Evolutionary conservation across 805 yeast species (phyloP), one percentile per base, ranked within the genome.

Genomic region (Metschnikowia lochheadii): DNA sequence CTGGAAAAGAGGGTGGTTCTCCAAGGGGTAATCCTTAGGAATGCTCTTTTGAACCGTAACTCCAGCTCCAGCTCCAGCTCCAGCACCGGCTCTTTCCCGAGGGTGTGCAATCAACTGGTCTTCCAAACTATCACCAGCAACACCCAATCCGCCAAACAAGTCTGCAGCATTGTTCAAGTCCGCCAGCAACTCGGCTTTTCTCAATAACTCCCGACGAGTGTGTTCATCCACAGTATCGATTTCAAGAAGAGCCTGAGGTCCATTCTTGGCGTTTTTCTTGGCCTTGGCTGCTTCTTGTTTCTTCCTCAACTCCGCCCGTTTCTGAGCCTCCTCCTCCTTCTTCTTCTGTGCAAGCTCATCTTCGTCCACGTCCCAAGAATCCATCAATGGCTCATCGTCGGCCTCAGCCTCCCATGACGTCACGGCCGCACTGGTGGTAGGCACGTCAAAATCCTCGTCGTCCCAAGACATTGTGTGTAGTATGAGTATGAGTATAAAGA

Each of bases 81-180:
- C 29, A 21, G 62, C 65, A 33, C 80, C 81, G 10, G 65, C 65
- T 53, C 65, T 59, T 51, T 81, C 83, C 52, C 81, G 70, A 41
- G 84, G 84, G 58, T 80, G 84, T 34, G 73, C 83, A 49, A 66
- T 68, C 49, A 68, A 50, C 52, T 75, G 75, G 46, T 68, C 64
- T 17, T 59, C 65, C 37, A 62, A 63, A 29, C 55, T 59, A 52
- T 67, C 73, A 15, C 57, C 65, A 21, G 82, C 80, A 48, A 79
- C 78, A 39, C 80, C 80, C 57, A 76, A 74, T 14, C 89, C 89
- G 32, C 90, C 96, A 65, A 92, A 89, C 60, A 92, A 75, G 60
- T 88, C 96, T 7, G 96, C 92, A 31, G 99, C 98, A 65, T 88
- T 89, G 68, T 88, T 89, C 67, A 92, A 76, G 72, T 92, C 99